Conservation (phyloP, 2,329 filamentous ascomycete genomes). For the Botrytis byssoidea region DNA sequence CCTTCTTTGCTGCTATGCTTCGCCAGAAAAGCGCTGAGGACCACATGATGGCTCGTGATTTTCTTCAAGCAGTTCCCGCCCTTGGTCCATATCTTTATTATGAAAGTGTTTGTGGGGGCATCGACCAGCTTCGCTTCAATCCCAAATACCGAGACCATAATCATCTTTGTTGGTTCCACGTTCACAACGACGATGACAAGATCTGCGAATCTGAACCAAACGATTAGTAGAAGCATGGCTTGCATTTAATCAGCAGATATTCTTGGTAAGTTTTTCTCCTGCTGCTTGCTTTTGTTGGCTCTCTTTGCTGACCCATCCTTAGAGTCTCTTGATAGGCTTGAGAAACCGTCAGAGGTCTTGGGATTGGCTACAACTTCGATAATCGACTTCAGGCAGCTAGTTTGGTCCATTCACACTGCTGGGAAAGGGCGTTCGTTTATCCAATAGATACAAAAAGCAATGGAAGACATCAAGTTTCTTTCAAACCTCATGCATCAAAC, state of each 20-base stretch:
- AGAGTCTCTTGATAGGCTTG: not conserved
- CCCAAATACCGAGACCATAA: not conserved
- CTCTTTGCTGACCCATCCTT: not conserved
- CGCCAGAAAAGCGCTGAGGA: not conserved
- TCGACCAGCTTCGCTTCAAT: not conserved
- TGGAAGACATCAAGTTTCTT: not conserved
- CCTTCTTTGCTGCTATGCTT: not conserved
- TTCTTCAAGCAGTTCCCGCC: no score
- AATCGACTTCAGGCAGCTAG: not conserved
- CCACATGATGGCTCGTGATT: no score
- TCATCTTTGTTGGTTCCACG: not conserved
- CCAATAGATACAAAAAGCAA: not conserved
- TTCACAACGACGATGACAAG: not conserved
- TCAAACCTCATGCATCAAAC: no score
- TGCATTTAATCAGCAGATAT: no score
- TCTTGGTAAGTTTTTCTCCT: rapidly evolving
- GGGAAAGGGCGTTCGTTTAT: not conserved
- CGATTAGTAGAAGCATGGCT: no score
- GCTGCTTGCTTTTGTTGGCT: not conserved
- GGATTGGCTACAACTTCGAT: not conserved
- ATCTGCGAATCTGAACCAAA: not conserved
- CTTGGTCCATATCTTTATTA: not conserved
- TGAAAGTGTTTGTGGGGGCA: not conserved
- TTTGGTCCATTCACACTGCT: not conserved
- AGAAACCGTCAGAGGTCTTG: not conserved